Evolutionary conservation across 495 filamentous ascomycete species (phyloP).

Genomic region (Xylaria sp.): DNA sequence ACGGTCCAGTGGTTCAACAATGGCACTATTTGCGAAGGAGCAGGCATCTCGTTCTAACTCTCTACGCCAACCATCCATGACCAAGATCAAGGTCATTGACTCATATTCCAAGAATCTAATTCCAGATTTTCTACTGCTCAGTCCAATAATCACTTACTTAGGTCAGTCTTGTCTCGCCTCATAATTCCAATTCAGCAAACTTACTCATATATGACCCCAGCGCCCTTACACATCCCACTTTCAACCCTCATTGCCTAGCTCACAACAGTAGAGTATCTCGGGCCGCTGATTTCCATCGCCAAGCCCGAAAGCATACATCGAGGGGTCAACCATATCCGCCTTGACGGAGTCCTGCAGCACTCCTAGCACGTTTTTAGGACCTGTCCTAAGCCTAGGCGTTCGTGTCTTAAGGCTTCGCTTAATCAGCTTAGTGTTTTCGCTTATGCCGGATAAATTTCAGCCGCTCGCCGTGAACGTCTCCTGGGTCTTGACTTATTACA

Average conservation of each 20-base stretch:
- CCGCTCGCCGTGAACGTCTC: not conserved
- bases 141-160: not conserved
- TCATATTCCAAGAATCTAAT: not conserved
- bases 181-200: not conserved
- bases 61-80: not conserved
- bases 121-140: not conserved
- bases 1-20: conserved; percentile 60
- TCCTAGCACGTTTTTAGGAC: not conserved
- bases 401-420: not conserved
- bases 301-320: conserved; percentile 4
- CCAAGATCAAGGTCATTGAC: not conserved
- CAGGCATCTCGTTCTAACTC: conserved; percentile 42
- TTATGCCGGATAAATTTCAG: not conserved
- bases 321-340: not conserved
- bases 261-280: not conserved
- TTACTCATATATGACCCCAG: conserved; percentile 11
- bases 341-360: not conserved
- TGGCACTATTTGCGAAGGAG: conserved; percentile 59
- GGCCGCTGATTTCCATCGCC: conserved; percentile 3
- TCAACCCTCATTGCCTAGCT: conserved; percentile 1
- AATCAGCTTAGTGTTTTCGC: not conserved
- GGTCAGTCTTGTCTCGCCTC: not conserved
- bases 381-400: conserved; percentile 10
- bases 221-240: not conserved
- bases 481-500: conserved; percentile 4